Evolutionary conservation across 352 stramenopile genomes (phyloP), one percentile per base, ranked within the genome.

Genomic region (Phytophthora pseudosyringae): DNA sequence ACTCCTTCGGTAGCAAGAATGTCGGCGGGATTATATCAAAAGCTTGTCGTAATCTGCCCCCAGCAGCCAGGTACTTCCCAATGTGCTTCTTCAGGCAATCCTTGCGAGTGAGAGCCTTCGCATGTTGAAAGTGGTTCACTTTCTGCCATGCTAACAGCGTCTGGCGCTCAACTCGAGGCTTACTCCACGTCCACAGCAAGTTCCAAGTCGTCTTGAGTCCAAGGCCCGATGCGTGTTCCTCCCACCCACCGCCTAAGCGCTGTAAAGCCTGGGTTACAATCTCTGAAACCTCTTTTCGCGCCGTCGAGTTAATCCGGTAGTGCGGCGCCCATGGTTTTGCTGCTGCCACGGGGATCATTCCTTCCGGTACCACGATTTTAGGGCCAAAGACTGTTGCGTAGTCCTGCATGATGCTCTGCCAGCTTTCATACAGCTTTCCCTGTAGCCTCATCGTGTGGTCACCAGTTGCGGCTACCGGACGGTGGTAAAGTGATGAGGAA

Each of bases 111-210:
- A 99, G 65, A 53, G 86, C 81, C 50, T 93, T 92, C 10, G 90
- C 91, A 41, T 95, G 73, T 41, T 93, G 77, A 69, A 98, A 98
- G 67, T 98, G 91, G 71, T 98, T 99, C 28, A 99, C 92, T 40
- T 94, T 93, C 67, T 99, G 96, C 88, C 93, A 98, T 13, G 69
- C 65, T 5, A 98, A 75, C 31, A 99, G 70, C 44, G 81, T 87
- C 48, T 90, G 84, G 36, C 84, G 81, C 53, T 93, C 80, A 3
- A 93, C 84, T n/a, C 78, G 84, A 1, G 89, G 88, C 56, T 96
- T 95, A 56, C 81, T 92, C 90, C 89, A 97, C 16, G 90, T 97
- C 91, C 91, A 98, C 15, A 98, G 68, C 33, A 98, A 57, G 52
- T 98, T 97, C 91, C 91, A 98, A 46, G 90, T 90, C 7, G 83